Conservation (phyloP, 768 basidiomycete species). For the Fomitopsis serialis region DNA sequence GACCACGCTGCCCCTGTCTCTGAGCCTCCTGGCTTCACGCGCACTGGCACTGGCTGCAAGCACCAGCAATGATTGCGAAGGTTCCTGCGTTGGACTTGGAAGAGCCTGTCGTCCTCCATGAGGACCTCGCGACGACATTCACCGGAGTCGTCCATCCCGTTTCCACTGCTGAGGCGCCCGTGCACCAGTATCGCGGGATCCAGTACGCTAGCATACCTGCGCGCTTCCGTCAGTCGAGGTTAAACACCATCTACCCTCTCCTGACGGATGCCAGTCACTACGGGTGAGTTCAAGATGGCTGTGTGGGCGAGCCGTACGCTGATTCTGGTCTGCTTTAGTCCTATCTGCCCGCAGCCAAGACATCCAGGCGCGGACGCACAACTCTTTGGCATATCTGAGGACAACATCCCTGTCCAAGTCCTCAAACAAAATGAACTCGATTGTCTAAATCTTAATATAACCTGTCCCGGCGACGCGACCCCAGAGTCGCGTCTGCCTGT, state of each 20-base stretch:
- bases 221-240: constrained; percentile 69
- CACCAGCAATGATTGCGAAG: constrained; percentile 20
- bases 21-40: neutral
- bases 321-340: constrained; percentile 33
- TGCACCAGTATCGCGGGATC: constrained; percentile 74
- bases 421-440: constrained; percentile 71
- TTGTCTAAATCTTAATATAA: constrained; percentile 77
- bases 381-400: constrained; percentile 52
- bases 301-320: neutral
- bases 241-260: constrained; percentile 52
- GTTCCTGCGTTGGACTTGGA: constrained; percentile 5
- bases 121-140: constrained; percentile 57
- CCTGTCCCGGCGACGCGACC: constrained; percentile 56
- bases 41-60: neutral
- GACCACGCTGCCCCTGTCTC: neutral
- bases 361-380: constrained; percentile 50
- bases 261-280: constrained; percentile 58
- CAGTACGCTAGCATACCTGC: constrained; percentile 72
- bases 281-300: constrained; percentile 44
- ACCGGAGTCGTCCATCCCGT: constrained; percentile 55
- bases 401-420: constrained; percentile 46
- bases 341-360: constrained; percentile 68
- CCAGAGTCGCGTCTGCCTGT: constrained; percentile 58
- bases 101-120: constrained; percentile 42
- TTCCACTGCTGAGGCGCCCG: constrained; percentile 47